Evolutionary conservation across 1,284 basidiomycete species (phyloP).

Genomic region (Pholiota adiposa): DNA sequence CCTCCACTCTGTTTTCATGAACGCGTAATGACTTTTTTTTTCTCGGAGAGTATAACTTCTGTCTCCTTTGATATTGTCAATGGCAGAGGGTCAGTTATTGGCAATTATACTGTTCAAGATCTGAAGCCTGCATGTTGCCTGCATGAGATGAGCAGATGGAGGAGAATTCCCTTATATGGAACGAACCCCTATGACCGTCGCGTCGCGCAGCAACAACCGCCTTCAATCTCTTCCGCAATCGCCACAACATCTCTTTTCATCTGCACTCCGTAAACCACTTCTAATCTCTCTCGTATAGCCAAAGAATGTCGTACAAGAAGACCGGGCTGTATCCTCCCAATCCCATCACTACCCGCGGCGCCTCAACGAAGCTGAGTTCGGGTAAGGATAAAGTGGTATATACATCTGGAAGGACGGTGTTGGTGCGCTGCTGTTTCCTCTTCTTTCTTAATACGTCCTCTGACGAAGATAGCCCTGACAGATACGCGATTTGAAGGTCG

Average conservation of each 20-base stretch:
- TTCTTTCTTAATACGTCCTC: not conserved
- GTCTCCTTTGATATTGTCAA: no score
- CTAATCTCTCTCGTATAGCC: not conserved
- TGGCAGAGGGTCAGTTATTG: no score
- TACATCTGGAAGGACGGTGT: conserved; percentile 83
- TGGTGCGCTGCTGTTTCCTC: conserved; percentile 57
- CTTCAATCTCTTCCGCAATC: conserved; percentile 7
- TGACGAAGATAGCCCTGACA: conserved; percentile 21
- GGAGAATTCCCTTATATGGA: conserved; percentile 6
- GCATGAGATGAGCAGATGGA: not conserved
- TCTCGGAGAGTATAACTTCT: not conserved
- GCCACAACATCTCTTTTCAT: conserved; percentile 8
- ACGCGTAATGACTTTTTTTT: conserved; percentile 13
- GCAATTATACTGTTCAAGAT: no score
- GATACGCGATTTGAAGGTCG: conserved; percentile 55
- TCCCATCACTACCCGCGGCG: conserved; percentile 74
- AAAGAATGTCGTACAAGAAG: conserved; percentile 63
- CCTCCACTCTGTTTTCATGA: no score
- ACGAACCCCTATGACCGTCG: conserved; percentile 4
- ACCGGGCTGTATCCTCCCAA: conserved; percentile 71
- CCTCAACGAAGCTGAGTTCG: conserved; percentile 82
- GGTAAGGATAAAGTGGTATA: conserved; percentile 88
- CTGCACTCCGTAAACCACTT: not conserved
- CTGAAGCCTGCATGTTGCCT: not conserved
- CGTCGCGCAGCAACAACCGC: conserved; percentile 11